phyloP scores from a whole-genome alignment of 805 yeast species.

The Cyberlindnera saturnus region DNA sequence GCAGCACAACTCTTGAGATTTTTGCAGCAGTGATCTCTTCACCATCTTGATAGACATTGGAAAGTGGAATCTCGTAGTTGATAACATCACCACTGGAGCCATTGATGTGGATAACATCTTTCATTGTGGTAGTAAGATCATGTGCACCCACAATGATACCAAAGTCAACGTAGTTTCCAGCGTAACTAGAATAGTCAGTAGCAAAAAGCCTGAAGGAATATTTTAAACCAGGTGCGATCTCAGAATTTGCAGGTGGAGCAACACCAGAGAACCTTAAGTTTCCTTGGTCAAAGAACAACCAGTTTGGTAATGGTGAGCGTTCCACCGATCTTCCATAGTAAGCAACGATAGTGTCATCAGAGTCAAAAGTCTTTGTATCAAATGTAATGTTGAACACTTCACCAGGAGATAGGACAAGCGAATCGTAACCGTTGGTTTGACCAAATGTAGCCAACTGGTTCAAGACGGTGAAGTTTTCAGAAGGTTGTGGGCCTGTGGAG shows the following conservation, averaged over 20 bases:
- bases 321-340: conserved; percentile 80
- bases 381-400: conserved; percentile 61
- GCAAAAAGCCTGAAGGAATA: conserved; percentile 73
- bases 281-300: conserved; percentile 67
- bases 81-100: conserved; percentile 60
- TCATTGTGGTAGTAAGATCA: conserved; percentile 60
- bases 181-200: conserved; percentile 66
- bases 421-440: conserved; percentile 67
- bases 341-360: conserved; percentile 46
- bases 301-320: conserved; percentile 84
- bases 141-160: conserved; percentile 84
- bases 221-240: conserved; percentile 78
- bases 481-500: conserved; percentile 47
- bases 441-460: conserved; percentile 60
- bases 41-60: conserved; percentile 63
- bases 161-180: conserved; percentile 68
- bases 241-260: conserved; percentile 81
- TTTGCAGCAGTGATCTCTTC: conserved; percentile 38
- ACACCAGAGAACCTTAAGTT: conserved; percentile 72
- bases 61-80: conserved; percentile 52
- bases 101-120: conserved; percentile 51
- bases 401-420: conserved; percentile 70
- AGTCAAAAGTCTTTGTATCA: conserved; percentile 52
- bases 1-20: conserved; percentile 45
- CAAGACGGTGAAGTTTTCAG: conserved; percentile 37